Percentiles rank a stretch among this genome's conserved stretches.
These are phyloP conservation scores for Leccinum pseudoinsigne DNA, from an alignment of 1,284 basidiomycete genomes.

Conservation along the genomic window DNA sequence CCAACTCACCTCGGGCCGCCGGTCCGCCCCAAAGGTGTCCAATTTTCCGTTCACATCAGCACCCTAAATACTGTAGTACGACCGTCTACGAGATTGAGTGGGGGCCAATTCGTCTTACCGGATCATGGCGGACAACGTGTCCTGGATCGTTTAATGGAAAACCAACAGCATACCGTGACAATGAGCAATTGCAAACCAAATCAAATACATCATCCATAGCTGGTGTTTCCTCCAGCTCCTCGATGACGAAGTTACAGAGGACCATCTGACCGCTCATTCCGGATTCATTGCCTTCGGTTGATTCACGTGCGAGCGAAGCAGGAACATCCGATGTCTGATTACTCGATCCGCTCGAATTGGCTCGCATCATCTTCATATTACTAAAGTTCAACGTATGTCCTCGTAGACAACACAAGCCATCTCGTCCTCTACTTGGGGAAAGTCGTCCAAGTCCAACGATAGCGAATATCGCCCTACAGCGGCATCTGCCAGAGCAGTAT, in stretches of 20 bases:
- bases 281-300: slow-evolving; percentile 9
- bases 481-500: slow-evolving; percentile 41
- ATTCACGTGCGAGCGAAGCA: slow-evolving; percentile 11
- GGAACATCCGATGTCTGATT: slow-evolving; percentile 14
- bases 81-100: slow-evolving; percentile 52
- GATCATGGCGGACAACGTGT: slow-evolving; percentile 66
- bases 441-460: slow-evolving; percentile 41
- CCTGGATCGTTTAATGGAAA: slow-evolving; percentile 40
- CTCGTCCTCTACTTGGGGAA: slow-evolving; percentile 52
- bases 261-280: slow-evolving; percentile 23
- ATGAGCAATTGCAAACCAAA: slow-evolving; percentile 32
- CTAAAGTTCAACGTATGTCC: slow-evolving; percentile 50
- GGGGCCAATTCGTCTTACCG: slow-evolving; percentile 64
- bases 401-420: slow-evolving; percentile 42
- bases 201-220: slow-evolving; percentile 20
- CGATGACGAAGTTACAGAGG: slow-evolving; percentile 21
- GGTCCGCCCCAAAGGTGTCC: slow-evolving; percentile 19
- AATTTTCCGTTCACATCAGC: slow-evolving; percentile 45
- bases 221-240: slow-evolving; percentile 26
- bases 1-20: too few species aligned
- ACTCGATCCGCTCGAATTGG: slow-evolving; percentile 19
- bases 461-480: slow-evolving; percentile 52
- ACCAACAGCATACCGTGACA: neutral
- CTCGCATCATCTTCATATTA: slow-evolving; percentile 30
- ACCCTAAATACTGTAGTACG: slow-evolving; percentile 43